Base-by-base conservation (phyloP, 192 early-diverging fungal genomes). In the Linnemannia schmuckeri region DNA sequence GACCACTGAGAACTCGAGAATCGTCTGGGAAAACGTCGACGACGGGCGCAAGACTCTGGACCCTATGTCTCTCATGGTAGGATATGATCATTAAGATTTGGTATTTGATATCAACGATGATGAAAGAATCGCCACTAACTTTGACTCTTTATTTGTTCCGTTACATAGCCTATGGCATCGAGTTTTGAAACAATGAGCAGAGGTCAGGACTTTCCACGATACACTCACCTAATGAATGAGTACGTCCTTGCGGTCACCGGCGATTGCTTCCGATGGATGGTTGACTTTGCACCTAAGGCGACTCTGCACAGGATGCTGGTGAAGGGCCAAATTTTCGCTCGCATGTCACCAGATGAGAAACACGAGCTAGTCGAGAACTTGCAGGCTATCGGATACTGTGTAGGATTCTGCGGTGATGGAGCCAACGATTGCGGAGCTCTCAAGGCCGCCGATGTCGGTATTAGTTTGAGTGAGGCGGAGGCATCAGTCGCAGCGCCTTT, bases 331-430 rank as follows among this genome's bases (percentile, higher is more conserved):
- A 94, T 99, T 37, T 99, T 96, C 88, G 97, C 98, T 6, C 93
- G 99, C 61, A 99, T 99, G 98, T 98, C 98, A 3, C 99, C 99
- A 2, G 99, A 99, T 81, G 97, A 99, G 85, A 99, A 99, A 78
- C 96, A 97, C 63, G 94, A 97, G 82, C 89, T 99, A 15, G 97
- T 99, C 6, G 95, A 97, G 82, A 91, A 92, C 68, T 88, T 99
- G 54, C 98, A 99, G 83, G 91, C 91, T 27, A 92, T 99, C 30
- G 97, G 96, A 20, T 98, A 99, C 88, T 97, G 95, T 79, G 95
- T 97, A 37, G 97, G 97, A 6, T 99, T 99, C 84, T 99, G 98
- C 88, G 99, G 99, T 24, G 99, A 99, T 83, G 99, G 99, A 20
- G 98, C 99, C 22, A 99, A 99, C 79, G 99, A 99, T 88, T 97